Evolutionary conservation across 2,329 filamentous ascomycete genomes (phyloP).

Genomic region (Aspergillus tamarii): DNA sequence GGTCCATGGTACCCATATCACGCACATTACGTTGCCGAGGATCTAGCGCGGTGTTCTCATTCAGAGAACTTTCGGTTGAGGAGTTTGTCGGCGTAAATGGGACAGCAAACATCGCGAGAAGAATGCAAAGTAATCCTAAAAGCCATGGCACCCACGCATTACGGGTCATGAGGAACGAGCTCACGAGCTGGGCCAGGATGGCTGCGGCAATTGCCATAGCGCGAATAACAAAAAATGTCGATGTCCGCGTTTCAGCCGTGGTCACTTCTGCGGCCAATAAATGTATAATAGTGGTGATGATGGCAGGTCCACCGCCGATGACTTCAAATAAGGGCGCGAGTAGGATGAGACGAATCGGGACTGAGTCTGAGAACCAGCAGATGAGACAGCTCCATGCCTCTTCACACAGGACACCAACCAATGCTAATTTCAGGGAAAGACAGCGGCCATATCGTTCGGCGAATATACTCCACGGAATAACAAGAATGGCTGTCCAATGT

Average conservation of each 20-base stretch:
- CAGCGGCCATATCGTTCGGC: slow-evolving; percentile 2
- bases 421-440: slow-evolving; percentile 1
- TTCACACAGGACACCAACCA: neutral
- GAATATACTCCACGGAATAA: slow-evolving; percentile 4
- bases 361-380: neutral
- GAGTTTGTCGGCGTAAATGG: neutral
- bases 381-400: neutral
- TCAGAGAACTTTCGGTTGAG: neutral
- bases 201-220: slow-evolving; percentile 3
- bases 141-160: slow-evolving; percentile 6
- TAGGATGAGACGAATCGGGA: neutral
- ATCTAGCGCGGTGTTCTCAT: neutral
- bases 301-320: neutral
- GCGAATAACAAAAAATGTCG: slow-evolving; percentile 3
- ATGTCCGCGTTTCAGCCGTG: neutral
- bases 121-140: slow-evolving; percentile 3
- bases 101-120: neutral
- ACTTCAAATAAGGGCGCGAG: slow-evolving; percentile 1
- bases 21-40: neutral
- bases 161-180: neutral
- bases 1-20: neutral
- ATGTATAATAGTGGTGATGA: neutral
- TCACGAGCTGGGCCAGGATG: neutral
- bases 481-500: slow-evolving; percentile 1
- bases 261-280: neutral